These are phyloP conservation scores for Paramecium octaurelia DNA, from an alignment of 73 alveolate species.

Conservation along the genomic window DNA sequence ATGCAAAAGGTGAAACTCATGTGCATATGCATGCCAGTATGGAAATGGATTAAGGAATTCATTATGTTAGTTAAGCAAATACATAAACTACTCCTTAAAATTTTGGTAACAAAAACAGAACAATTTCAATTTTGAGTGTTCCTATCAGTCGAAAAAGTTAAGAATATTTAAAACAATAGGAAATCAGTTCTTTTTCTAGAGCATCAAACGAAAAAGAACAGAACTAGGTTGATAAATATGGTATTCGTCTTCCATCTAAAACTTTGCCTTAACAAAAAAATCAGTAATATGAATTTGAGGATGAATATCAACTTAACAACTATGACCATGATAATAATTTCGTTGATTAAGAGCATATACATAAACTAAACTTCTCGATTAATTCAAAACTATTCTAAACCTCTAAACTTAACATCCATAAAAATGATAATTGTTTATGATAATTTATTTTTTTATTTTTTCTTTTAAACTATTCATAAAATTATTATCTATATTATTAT, in stretches of 20 bases:
- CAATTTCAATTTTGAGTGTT: not conserved
- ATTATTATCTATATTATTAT: no score
- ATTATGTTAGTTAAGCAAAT: constrained; percentile 21
- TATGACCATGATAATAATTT: not conserved
- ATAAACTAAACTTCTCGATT: constrained; percentile 6
- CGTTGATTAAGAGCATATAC: constrained; percentile 6
- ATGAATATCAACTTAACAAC: not conserved
- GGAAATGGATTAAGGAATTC: constrained; percentile 25
- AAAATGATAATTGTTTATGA: not conserved
- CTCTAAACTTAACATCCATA: not conserved
- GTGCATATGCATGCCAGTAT: not conserved
- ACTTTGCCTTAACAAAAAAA: not conserved
- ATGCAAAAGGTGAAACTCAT: constrained; percentile 9
- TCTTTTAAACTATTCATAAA: not conserved
- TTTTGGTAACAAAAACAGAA: not conserved
- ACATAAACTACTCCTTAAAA: constrained; percentile 1
- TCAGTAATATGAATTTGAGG: not conserved
- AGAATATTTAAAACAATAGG: not conserved
- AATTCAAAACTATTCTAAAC: not conserved
- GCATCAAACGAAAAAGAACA: not conserved
- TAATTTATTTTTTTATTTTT: not conserved
- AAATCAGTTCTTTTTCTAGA: not conserved
- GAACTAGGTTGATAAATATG: not conserved
- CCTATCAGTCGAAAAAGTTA: not conserved
- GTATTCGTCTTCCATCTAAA: not conserved